Percentiles rank a stretch among this genome's conserved stretches.
Evolutionary conservation across 2,329 filamentous ascomycete genomes (phyloP).

Genomic region (Phialophora expanda): DNA sequence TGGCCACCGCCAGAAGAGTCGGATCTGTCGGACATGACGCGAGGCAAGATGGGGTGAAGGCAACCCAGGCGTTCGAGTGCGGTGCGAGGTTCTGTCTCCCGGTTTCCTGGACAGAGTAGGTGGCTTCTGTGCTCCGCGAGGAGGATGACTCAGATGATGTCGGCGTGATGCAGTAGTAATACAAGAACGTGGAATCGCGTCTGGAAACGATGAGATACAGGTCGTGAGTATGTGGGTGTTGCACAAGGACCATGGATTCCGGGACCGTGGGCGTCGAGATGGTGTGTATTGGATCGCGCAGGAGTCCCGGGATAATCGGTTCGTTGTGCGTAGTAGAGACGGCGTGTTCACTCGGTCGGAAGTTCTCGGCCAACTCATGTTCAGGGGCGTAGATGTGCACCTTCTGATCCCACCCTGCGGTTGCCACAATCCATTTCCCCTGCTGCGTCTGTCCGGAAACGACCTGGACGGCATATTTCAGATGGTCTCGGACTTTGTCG

Average conservation of each 20-base stretch:
- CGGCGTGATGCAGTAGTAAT: conserved; percentile 56
- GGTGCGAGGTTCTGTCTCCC: conserved; percentile 67
- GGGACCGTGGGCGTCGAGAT: conserved; percentile 60
- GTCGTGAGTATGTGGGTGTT: conserved; percentile 53
- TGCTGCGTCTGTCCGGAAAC: conserved; percentile 36
- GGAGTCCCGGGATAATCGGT: conserved; percentile 40
- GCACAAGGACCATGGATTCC: conserved; percentile 61
- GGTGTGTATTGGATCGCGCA: conserved; percentile 51
- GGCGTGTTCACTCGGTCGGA: conserved; percentile 15
- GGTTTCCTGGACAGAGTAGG: conserved; percentile 49
- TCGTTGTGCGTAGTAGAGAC: conserved; percentile 4
- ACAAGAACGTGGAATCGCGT: conserved; percentile 63
- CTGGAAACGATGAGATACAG: conserved; percentile 61
- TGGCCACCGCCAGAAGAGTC: conserved; percentile 63
- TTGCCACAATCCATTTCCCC: conserved; percentile 48
- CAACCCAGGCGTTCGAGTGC: conserved; percentile 65
- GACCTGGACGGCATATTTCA: conserved; percentile 63
- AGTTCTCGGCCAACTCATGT: conserved; percentile 28
- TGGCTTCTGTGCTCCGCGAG: conserved; percentile 27
- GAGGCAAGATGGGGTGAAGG: conserved; percentile 65
- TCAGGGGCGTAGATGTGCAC: conserved; percentile 56
- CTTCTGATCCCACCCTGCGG: conserved; percentile 66
- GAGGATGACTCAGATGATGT: conserved; percentile 29
- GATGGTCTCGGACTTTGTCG: conserved; percentile 60
- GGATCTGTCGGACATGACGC: conserved; percentile 61